Evolutionary conservation across 129 eudicot species (phyloP), one percentile per base, ranked within the genome.

Genomic region (Lonicera japonica): DNA sequence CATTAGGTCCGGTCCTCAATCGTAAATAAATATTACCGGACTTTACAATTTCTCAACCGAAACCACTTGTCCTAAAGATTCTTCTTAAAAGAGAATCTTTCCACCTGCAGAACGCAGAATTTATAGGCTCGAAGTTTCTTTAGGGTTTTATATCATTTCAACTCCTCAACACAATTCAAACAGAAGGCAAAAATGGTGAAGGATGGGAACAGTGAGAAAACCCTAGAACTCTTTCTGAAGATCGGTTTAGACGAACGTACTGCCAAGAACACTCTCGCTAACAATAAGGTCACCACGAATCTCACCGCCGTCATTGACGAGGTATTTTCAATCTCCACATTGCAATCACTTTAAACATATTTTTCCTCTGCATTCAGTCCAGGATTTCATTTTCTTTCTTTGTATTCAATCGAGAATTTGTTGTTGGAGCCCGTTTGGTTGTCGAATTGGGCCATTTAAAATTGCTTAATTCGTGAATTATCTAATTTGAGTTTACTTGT

Each of bases 211-310:
- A 66, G 51, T 56, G 73, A 23, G 56, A 77, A 77, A 64, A 69
- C 85, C 5, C 25, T 80, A 24, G 86, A 89, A 25, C 55, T 86
- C 45, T 90, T 90, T 73, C 34, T 86, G 48, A 86, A 77, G 34
- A 90, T 90, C 36, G 94, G 94, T 0, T 77, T 86, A 11, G 94
- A 90, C 53, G 79, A 82, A 39, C 72, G 72, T 6, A 77, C 84
- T 0, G 96, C 96, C 0, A 80, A 77, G 17, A 79, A 88, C 62
- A 85, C 94, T 7, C 59, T 86, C 1, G 97, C 94, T 11, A 90
- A 90, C 60, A 83, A 72, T 59, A 90, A 90, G 63, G 89, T 90
- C 43, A 90, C 95, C 41, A 50, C 76, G 0, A 90, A 90, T 74
- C 95, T 90, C 22, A 17, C 73, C 8, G 75, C 97, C 57, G 85